A percentile compares a stretch with the other conserved stretches of the same genome.
Evolutionary conservation across 164 flowering plant species (phyloP).

Genomic region (Liriodendron chinense): DNA sequence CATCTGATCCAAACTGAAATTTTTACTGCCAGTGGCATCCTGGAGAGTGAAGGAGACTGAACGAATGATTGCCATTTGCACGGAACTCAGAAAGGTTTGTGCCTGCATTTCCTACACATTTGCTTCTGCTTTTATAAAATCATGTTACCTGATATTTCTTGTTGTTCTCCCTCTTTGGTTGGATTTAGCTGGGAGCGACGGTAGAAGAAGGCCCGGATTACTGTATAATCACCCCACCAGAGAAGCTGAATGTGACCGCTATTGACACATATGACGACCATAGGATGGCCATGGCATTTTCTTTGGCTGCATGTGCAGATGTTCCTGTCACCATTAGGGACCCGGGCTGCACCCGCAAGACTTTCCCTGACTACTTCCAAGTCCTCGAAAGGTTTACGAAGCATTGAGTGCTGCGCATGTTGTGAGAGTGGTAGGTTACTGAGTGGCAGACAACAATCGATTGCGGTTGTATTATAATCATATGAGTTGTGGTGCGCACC

Average conservation of each 20-base stretch:
- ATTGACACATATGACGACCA: conserved; percentile 98
- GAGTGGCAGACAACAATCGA: too few relatives aligned
- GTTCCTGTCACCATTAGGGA: conserved; percentile 94
- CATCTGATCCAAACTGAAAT: conserved; percentile 3
- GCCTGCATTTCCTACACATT: background rate
- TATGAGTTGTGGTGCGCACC: background rate
- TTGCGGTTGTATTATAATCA: too few relatives aligned
- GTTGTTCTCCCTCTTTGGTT: background rate
- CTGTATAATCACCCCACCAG: conserved; percentile 93
- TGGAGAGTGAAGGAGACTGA: conserved; percentile 99
- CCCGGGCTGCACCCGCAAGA: conserved; percentile 94
- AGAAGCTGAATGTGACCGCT: conserved; percentile 72
- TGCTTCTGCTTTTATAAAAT: background rate
- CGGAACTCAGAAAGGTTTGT: conserved; percentile 91
- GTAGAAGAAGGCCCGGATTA: conserved; percentile 98
- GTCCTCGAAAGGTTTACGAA: conserved; percentile 66
- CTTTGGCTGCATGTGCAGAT: conserved; percentile 93
- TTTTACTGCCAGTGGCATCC: conserved; percentile 66
- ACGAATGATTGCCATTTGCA: conserved; percentile 96
- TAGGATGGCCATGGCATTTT: conserved; percentile 99
- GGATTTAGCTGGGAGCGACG: conserved; percentile 76
- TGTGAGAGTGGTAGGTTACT: too few relatives aligned
- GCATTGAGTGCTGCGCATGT: conserved; percentile 32
- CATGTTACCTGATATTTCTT: background rate
- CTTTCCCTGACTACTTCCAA: conserved; percentile 97